Evolutionary conservation across 2,329 filamentous ascomycete species (phyloP).

Genomic region (Hyphodiscus sp.): DNA sequence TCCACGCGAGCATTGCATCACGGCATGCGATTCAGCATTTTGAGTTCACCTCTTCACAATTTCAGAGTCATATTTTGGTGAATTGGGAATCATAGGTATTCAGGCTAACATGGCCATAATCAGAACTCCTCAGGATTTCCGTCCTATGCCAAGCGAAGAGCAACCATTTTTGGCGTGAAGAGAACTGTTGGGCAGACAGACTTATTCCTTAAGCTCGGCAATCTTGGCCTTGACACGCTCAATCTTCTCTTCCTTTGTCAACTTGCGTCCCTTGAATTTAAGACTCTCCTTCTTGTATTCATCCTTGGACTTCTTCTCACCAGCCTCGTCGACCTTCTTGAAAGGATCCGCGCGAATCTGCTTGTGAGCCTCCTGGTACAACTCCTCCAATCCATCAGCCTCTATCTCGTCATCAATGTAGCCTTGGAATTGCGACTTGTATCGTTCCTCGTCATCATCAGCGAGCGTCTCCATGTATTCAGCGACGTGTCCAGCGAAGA

Average conservation of each 20-base stretch:
- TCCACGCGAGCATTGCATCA: not conserved
- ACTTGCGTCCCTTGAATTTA: constrained; percentile 77
- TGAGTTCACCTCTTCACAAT: not conserved
- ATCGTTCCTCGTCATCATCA: constrained; percentile 99
- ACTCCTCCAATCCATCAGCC: constrained; percentile 92
- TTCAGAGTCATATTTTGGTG: not conserved
- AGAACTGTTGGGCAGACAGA: not conserved
- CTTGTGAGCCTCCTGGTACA: constrained; percentile 92
- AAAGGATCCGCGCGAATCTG: constrained; percentile 96
- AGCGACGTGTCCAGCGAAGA: constrained; percentile 94
- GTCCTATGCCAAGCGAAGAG: not conserved
- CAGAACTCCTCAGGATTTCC: not conserved
- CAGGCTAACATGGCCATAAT: not conserved
- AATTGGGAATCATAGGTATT: not conserved
- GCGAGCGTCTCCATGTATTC: constrained; percentile 99
- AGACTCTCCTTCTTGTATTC: constrained; percentile 93
- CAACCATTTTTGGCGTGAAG: no score
- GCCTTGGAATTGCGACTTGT: constrained; percentile 95
- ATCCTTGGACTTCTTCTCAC: constrained; percentile 91
- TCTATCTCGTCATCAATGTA: constrained; percentile 97
- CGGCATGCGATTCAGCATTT: not conserved
- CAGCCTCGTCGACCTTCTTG: constrained; percentile 77
- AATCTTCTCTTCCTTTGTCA: constrained; percentile 76
- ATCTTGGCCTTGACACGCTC: constrained; percentile 87
- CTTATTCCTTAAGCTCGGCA: constrained; percentile 59